Conservation (phyloP, 352 stramenopile species). For the Phytophthora chlamydospora region DNA sequence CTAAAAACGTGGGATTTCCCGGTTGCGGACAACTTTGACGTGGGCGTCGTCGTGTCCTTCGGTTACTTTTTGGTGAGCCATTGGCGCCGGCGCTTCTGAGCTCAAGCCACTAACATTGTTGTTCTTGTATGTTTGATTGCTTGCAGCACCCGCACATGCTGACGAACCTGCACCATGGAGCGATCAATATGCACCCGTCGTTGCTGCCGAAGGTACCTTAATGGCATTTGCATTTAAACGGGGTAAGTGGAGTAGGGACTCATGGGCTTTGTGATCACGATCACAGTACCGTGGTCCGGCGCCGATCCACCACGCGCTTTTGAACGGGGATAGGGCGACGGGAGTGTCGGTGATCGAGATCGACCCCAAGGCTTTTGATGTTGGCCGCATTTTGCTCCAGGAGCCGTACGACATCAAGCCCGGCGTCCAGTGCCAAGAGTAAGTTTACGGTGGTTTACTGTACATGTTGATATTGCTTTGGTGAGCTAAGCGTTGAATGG, state of each 20-base stretch:
- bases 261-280: not conserved
- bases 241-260: no score
- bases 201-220: conserved; percentile 69
- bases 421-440: conserved; percentile 61
- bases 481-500: conserved; percentile 1
- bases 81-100: not conserved
- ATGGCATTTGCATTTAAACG: not conserved
- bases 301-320: conserved; percentile 86
- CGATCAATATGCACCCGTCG: conserved; percentile 91
- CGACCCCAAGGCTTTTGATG: conserved; percentile 82
- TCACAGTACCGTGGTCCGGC: conserved; percentile 78
- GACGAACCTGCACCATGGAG: conserved; percentile 60
- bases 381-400: conserved; percentile 78
- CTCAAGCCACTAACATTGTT: conserved; percentile 6
- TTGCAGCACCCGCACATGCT: conserved; percentile 80
- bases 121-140: not conserved
- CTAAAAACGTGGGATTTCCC: conserved; percentile 80
- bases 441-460: not conserved
- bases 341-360: conserved; percentile 90
- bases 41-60: conserved; percentile 91
- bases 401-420: conserved; percentile 50
- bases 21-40: conserved; percentile 57
- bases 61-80: conserved; percentile 77
- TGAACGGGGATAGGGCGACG: conserved; percentile 77
- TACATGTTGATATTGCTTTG: not conserved